These are phyloP conservation scores for Chalciporus piperatoides DNA, from an alignment of 1,284 basidiomycete genomes.

Conservation along the genomic window DNA sequence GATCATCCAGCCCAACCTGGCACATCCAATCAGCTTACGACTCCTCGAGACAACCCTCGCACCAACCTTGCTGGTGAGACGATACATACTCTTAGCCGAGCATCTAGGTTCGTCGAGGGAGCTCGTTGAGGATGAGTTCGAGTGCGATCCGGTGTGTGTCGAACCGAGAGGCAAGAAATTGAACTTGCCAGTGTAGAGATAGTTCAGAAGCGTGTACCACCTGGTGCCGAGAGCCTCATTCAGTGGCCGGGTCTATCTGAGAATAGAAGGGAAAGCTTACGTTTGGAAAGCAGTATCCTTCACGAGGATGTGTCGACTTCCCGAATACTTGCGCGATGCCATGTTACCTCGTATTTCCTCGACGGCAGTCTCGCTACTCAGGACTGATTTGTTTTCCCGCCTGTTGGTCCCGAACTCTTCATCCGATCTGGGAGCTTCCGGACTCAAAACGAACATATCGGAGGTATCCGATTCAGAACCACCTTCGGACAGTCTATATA, in stretches of 20 bases:
- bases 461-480: conserved; percentile 19
- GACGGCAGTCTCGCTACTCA: conserved; percentile 7
- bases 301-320: conserved; percentile 25
- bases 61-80: conserved; percentile 26
- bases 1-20: conserved; percentile 21
- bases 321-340: background rate
- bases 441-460: conserved; percentile 24
- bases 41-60: background rate
- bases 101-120: conserved; percentile 15
- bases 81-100: conserved; percentile 34
- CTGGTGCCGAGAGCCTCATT: conserved; percentile 6
- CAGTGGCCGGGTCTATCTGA: background rate
- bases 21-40: background rate
- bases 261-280: conserved; percentile 4
- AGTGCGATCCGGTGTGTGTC: background rate
- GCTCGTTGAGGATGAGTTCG: background rate
- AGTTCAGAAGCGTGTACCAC: conserved; percentile 28
- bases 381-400: background rate
- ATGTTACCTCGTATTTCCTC: background rate
- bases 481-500: conserved; percentile 12
- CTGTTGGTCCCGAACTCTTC: background rate
- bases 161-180: conserved; percentile 28
- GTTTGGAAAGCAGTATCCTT: conserved; percentile 32
- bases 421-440: conserved; percentile 9
- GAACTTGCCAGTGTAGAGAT: conserved; percentile 26